Conservation (phyloP, 768 basidiomycete genomes). For the Tylopilus balloui region DNA sequence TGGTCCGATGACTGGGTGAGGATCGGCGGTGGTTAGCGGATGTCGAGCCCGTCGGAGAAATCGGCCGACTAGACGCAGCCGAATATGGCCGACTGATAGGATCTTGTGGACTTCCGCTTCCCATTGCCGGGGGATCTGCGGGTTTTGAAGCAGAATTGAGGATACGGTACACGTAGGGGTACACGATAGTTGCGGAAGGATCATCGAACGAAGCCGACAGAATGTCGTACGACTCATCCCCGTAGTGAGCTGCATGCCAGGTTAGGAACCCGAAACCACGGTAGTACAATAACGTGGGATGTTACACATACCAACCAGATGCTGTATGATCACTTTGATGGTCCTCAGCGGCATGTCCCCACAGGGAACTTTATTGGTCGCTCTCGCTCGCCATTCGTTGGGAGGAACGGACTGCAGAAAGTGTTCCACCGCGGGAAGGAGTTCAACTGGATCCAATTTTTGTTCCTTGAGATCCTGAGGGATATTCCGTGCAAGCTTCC, state of each 20-base stretch:
- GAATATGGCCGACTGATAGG: slow-evolving; percentile 47
- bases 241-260: slow-evolving; percentile 60
- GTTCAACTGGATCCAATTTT: slow-evolving; percentile 77
- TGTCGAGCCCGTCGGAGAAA: slow-evolving; percentile 64
- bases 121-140: slow-evolving; percentile 31
- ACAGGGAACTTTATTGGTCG: slow-evolving; percentile 86
- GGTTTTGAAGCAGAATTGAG: slow-evolving; percentile 62
- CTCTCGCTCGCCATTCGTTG: slow-evolving; percentile 92
- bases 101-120: slow-evolving; percentile 31
- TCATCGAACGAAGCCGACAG: slow-evolving; percentile 90
- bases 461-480: slow-evolving; percentile 84
- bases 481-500: slow-evolving; percentile 95
- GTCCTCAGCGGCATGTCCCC: slow-evolving; percentile 98
- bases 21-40: slow-evolving; percentile 52
- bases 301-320: slow-evolving; percentile 78
- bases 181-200: slow-evolving; percentile 95
- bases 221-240: slow-evolving; percentile 86
- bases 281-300: slow-evolving; percentile 1
- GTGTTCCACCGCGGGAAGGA: slow-evolving; percentile 90
- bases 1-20: slow-evolving; percentile 62
- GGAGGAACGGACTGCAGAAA: slow-evolving; percentile 93
- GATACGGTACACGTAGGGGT: slow-evolving; percentile 91
- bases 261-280: slow-evolving; percentile 19
- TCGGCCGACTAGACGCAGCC: slow-evolving; percentile 61
- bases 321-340: slow-evolving; percentile 97